Evolutionary conservation across 352 stramenopile genomes (phyloP).

Genomic region (Phytophthora palmivora): DNA sequence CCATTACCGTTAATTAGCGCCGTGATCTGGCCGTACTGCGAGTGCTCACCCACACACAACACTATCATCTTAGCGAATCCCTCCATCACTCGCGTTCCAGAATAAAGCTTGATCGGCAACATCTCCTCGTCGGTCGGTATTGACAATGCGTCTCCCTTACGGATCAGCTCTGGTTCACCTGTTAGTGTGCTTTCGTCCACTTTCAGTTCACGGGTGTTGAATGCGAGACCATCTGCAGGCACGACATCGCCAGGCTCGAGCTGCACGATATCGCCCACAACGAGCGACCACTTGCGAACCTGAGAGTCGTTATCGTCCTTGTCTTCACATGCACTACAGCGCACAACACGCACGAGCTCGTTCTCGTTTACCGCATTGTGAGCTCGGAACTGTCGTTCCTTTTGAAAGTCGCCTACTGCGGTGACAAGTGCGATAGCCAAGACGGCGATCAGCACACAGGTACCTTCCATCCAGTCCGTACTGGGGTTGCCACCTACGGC

Average conservation of each 20-base stretch:
- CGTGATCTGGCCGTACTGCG: constrained; percentile 90
- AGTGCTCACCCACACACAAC: constrained; percentile 89
- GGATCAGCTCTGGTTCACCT: constrained; percentile 85
- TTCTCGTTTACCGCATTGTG: constrained; percentile 80
- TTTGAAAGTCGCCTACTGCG: constrained; percentile 89
- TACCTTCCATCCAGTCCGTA: constrained; percentile 74
- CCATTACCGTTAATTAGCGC: constrained; percentile 55
- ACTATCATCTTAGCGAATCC: constrained; percentile 91
- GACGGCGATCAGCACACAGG: constrained; percentile 84
- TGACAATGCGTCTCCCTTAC: constrained; percentile 65
- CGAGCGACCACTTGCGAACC: constrained; percentile 71
- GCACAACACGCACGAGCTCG: constrained; percentile 70
- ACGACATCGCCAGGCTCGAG: constrained; percentile 83
- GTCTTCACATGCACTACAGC: constrained; percentile 34
- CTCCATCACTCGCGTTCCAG: constrained; percentile 90
- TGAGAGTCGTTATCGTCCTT: constrained; percentile 36
- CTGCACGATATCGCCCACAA: constrained; percentile 89
- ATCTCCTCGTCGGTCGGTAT: constrained; percentile 36
- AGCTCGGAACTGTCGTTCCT: constrained; percentile 87
- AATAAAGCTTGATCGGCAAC: constrained; percentile 59
- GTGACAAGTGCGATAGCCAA: constrained; percentile 90
- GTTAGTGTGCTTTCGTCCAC: constrained; percentile 90
- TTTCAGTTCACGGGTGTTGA: constrained; percentile 79
- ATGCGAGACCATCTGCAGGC: constrained; percentile 83
- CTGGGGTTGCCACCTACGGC: constrained; percentile 33